Conservation (phyloP, 2,329 filamentous ascomycete species). For the Colletotrichum orchidophilum region DNA sequence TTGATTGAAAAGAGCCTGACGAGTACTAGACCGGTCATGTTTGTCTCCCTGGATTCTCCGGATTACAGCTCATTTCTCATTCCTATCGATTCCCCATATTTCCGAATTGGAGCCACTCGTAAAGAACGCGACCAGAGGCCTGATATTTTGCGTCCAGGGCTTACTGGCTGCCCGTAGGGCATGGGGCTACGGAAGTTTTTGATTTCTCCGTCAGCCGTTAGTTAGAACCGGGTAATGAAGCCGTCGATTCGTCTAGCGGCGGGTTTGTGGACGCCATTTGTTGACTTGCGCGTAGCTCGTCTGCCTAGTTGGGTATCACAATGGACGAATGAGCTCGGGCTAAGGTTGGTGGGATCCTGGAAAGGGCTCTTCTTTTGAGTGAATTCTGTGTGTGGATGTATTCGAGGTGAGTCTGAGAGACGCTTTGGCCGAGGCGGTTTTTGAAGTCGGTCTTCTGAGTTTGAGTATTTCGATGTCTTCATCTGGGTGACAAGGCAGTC, state of each 20-base stretch:
- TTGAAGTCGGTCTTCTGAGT: too few relatives aligned
- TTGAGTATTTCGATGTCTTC: too few relatives aligned
- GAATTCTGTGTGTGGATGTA: too few relatives aligned
- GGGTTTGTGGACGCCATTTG: not conserved
- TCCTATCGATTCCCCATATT: not conserved
- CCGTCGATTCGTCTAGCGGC: not conserved
- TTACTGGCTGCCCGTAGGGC: not conserved
- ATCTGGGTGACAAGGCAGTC: too few relatives aligned
- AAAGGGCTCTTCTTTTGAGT: too few relatives aligned
- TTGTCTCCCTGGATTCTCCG: not conserved
- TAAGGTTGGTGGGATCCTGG: not conserved
- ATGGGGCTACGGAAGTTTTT: not conserved
- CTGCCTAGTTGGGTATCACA: not conserved
- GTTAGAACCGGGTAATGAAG: not conserved
- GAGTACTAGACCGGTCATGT: not conserved
- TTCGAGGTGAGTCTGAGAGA: too few relatives aligned
- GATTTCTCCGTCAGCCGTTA: not conserved
- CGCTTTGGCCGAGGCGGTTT: too few relatives aligned
- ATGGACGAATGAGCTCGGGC: not conserved
- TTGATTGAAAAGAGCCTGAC: not conserved
- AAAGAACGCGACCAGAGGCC: too few relatives aligned
- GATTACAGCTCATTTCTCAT: not conserved
- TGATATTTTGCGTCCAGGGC: not conserved
- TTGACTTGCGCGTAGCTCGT: not conserved
- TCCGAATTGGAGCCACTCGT: not conserved